Conservation (phyloP, 1,284 basidiomycete genomes). For the Cystobasidium slooffiae region DNA sequence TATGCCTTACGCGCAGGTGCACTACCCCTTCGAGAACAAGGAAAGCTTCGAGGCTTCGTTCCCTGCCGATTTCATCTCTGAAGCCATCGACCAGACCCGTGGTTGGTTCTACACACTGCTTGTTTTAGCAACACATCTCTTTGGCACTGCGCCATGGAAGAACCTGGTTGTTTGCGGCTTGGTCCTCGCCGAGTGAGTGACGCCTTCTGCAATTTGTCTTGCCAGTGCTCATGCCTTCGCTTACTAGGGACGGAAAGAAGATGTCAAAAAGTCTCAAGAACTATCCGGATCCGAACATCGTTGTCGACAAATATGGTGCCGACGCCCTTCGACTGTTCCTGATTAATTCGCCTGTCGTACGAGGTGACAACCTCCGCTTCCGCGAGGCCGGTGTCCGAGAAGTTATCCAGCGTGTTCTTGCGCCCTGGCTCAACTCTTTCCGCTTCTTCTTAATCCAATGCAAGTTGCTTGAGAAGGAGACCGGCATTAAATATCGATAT, state of each 20-base stretch:
- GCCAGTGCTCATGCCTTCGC: slow-evolving; percentile 15
- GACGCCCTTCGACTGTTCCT: slow-evolving; percentile 98
- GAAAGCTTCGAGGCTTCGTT: slow-evolving; percentile 78
- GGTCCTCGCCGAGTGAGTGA: slow-evolving; percentile 83
- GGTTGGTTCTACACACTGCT: slow-evolving; percentile 99
- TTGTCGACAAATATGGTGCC: slow-evolving; percentile 91
- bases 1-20: slow-evolving; percentile 97
- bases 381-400: slow-evolving; percentile 97
- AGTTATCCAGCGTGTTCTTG: slow-evolving; percentile 88
- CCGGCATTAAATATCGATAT: slow-evolving; percentile 80
- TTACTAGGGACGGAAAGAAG: slow-evolving; percentile 88
- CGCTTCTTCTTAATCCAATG: slow-evolving; percentile 99
- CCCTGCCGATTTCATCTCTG: slow-evolving; percentile 97
- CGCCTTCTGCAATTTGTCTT: background rate
- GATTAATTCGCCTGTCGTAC: slow-evolving; percentile 97
- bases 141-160: slow-evolving; percentile 94
- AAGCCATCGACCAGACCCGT: slow-evolving; percentile 70
- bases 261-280: slow-evolving; percentile 99
- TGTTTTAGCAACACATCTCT: slow-evolving; percentile 92
- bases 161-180: slow-evolving; percentile 96
- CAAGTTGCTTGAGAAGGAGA: slow-evolving; percentile 81
- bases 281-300: slow-evolving; percentile 93
- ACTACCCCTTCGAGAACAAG: slow-evolving; percentile 98
- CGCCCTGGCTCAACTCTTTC: slow-evolving; percentile 99
- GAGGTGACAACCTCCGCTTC: slow-evolving; percentile 97